phyloP scores from a whole-genome alignment of 495 filamentous ascomycete genomes.

The Neurospora discreta region DNA sequence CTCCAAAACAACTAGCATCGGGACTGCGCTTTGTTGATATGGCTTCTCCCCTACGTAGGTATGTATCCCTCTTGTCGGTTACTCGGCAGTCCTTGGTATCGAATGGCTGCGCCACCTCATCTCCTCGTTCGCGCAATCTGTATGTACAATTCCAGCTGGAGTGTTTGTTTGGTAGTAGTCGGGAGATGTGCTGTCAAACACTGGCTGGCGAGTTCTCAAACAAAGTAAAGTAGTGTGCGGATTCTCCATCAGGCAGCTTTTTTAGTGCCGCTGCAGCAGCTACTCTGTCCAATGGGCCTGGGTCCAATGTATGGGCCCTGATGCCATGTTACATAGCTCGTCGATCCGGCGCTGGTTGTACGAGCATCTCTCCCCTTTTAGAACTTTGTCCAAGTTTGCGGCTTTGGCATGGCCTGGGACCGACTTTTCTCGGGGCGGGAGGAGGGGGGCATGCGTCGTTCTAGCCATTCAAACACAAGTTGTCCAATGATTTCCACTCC shows the following conservation, averaged over 20 bases:
- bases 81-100: background rate
- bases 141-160: background rate
- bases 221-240: background rate
- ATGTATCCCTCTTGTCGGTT: background rate
- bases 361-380: background rate
- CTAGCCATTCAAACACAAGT: background rate
- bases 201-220: background rate
- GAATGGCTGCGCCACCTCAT: background rate
- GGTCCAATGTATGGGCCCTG: background rate
- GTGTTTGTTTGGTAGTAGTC: background rate
- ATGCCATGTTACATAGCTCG: background rate
- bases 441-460: background rate
- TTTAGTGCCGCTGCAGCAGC: background rate
- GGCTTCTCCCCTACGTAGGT: background rate
- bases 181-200: background rate
- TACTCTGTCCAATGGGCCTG: background rate
- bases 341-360: background rate
- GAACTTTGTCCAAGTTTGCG: background rate
- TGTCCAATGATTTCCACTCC: too few species aligned
- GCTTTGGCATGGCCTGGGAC: background rate
- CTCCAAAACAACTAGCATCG: background rate
- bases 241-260: background rate
- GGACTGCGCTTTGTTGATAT: background rate
- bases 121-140: background rate
- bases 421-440: background rate